Evolutionary conservation across 139 green algal genomes (phyloP).

Genomic region (Chlamydomonas incerta): DNA sequence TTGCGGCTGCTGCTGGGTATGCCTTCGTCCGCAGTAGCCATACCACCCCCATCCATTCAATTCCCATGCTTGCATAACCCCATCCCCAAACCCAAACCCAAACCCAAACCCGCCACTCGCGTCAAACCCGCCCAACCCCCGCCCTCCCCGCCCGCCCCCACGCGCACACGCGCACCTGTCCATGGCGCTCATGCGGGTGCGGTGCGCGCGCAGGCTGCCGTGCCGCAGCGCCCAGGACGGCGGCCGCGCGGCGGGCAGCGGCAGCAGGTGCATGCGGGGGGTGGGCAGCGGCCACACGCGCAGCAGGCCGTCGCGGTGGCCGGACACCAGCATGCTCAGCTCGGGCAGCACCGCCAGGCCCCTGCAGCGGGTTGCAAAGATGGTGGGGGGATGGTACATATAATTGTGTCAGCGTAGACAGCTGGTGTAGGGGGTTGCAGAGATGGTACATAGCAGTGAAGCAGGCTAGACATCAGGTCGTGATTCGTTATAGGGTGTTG

Average conservation of each 20-base stretch:
- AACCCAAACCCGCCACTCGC: not conserved
- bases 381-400: not conserved
- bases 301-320: not conserved
- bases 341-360: not conserved
- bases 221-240: not conserved
- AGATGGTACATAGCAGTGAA: no score
- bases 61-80: no score
- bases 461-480: no score
- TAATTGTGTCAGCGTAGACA: no score
- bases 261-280: not conserved
- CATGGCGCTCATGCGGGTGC: not conserved
- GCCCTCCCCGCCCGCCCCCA: not conserved
- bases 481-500: no score
- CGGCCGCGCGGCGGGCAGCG: not conserved
- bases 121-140: not conserved
- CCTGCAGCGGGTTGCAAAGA: not conserved
- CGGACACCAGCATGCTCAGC: not conserved
- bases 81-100: not conserved
- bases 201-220: not conserved
- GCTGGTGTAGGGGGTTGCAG: no score
- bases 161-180: not conserved
- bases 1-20: no score
- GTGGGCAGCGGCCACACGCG: constrained; percentile 18
- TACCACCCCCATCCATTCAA: no score
- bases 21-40: no score